phyloP scores from a whole-genome alignment of 495 filamentous ascomycete genomes.

The Trichoderma erinaceum region DNA sequence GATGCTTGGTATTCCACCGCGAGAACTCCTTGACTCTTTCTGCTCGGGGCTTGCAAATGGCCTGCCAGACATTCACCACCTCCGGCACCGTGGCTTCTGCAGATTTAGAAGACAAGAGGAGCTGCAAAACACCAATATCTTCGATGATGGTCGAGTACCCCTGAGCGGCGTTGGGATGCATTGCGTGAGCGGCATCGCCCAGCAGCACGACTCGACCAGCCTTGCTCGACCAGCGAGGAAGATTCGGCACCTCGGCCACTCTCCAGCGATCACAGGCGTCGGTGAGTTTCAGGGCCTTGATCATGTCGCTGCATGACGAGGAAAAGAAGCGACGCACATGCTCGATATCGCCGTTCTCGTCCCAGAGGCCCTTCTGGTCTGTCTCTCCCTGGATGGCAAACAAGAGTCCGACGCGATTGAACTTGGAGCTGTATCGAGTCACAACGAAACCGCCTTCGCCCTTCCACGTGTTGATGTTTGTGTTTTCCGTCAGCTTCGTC shows the following conservation, averaged over 20 bases:
- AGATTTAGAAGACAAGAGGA: neutral
- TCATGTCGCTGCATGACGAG: neutral
- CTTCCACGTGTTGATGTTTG: slow-evolving; percentile 5
- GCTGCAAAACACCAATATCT: neutral
- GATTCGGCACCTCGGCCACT: neutral
- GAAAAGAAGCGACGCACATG: neutral
- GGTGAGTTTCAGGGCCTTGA: neutral
- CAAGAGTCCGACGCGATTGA: neutral
- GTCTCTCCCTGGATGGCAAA: slow-evolving; percentile 4
- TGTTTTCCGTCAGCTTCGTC: neutral
- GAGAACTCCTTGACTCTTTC: slow-evolving; percentile 2
- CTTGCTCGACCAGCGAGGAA: neutral
- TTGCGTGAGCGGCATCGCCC: slow-evolving; percentile 11
- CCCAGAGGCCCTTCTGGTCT: slow-evolving; percentile 6
- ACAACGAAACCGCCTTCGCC: neutral
- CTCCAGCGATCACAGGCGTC: slow-evolving; percentile 1
- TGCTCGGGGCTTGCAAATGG: neutral
- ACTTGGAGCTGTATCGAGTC: neutral
- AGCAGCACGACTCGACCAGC: slow-evolving; percentile 2
- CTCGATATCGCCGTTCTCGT: slow-evolving; percentile 10
- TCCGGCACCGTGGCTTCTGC: neutral
- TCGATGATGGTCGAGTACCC: slow-evolving; percentile 2
- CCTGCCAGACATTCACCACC: slow-evolving; percentile 2
- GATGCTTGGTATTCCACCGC: neutral
- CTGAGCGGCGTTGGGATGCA: slow-evolving; percentile 6